Percentiles rank a stretch among this genome's conserved stretches.
phyloP scores from a whole-genome alignment of 2,329 filamentous ascomycete genomes.

The Penicillium fuscoglaucum region DNA sequence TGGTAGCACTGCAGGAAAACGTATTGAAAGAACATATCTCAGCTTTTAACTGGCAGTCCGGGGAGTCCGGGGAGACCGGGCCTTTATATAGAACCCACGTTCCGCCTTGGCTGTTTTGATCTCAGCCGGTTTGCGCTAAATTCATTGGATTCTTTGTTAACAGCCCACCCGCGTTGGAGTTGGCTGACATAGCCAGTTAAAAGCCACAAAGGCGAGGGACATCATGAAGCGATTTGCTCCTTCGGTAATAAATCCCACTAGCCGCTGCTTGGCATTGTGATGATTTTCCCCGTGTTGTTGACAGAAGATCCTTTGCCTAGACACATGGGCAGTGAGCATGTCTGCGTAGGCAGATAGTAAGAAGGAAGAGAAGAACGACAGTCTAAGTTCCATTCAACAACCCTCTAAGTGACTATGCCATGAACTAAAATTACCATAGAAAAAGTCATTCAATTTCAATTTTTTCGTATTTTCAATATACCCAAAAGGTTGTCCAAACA shows the following conservation, averaged over 20 bases:
- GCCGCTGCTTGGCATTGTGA: not conserved
- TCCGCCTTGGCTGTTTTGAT: not conserved
- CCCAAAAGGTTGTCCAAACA: not conserved
- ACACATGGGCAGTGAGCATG: not conserved
- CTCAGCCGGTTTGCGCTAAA: not conserved
- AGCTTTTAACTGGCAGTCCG: not conserved
- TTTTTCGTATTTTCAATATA: not conserved
- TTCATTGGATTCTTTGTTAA: not conserved
- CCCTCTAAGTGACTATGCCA: not conserved
- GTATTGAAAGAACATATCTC: not conserved
- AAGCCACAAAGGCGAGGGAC: not conserved
- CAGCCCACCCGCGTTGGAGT: not conserved
- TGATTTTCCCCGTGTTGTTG: not conserved
- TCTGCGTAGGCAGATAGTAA: not conserved
- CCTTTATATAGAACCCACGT: not conserved
- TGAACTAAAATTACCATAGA: not conserved
- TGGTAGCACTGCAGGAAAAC: not conserved
- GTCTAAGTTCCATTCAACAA: not conserved
- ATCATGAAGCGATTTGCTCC: conserved; percentile 1
- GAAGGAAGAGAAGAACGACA: not conserved
- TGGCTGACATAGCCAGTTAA: conserved; percentile 2
- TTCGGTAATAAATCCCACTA: conserved; percentile 6
- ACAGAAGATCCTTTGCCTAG: not conserved
- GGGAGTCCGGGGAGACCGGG: not conserved
- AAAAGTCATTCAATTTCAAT: not conserved